phyloP scores from a whole-genome alignment of 371 early-diverging fungal species.

The Chytridiales sp. region DNA sequence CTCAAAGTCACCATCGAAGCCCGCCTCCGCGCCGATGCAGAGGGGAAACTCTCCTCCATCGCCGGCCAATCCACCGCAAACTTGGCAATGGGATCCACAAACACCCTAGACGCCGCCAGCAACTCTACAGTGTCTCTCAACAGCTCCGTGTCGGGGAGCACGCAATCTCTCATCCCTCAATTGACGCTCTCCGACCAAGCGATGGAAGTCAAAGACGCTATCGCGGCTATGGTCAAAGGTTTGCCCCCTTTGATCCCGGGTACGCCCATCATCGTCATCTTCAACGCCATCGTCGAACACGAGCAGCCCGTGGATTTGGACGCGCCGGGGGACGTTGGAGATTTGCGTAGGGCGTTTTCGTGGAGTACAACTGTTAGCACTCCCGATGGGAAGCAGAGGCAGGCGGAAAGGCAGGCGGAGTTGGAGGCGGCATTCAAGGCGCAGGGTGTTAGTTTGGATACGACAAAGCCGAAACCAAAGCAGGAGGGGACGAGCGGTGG shows the following conservation, averaged over 20 bases:
- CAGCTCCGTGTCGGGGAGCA: background rate
- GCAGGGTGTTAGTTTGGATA: slow-evolving; percentile 27
- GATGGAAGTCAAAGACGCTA: slow-evolving; percentile 26
- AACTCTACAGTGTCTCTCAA: background rate
- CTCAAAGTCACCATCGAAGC: slow-evolving; percentile 29
- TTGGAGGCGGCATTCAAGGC: slow-evolving; percentile 23
- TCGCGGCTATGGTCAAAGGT: slow-evolving; percentile 23
- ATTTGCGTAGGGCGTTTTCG: slow-evolving; percentile 25
- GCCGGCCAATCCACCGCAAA: too few relatives aligned
- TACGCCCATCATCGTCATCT: slow-evolving; percentile 29
- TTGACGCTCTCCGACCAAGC: slow-evolving; percentile 26
- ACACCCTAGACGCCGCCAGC: background rate
- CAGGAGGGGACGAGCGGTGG: slow-evolving; percentile 16
- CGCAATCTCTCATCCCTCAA: background rate
- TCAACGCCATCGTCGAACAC: slow-evolving; percentile 32
- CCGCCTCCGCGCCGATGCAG: slow-evolving; percentile 11
- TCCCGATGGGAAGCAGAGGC: slow-evolving; percentile 24
- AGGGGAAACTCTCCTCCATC: background rate
- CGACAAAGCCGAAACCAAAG: slow-evolving; percentile 15
- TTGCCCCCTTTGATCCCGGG: slow-evolving; percentile 33
- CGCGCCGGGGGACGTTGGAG: slow-evolving; percentile 11
- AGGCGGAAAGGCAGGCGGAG: slow-evolving; percentile 25
- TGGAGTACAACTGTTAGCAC: slow-evolving; percentile 28
- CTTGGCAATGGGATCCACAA: too few relatives aligned
- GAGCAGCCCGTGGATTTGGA: too few relatives aligned